These are phyloP conservation scores for Thraustochytrium sp. DNA, from an alignment of 352 stramenopile species.

Conservation along the genomic window DNA sequence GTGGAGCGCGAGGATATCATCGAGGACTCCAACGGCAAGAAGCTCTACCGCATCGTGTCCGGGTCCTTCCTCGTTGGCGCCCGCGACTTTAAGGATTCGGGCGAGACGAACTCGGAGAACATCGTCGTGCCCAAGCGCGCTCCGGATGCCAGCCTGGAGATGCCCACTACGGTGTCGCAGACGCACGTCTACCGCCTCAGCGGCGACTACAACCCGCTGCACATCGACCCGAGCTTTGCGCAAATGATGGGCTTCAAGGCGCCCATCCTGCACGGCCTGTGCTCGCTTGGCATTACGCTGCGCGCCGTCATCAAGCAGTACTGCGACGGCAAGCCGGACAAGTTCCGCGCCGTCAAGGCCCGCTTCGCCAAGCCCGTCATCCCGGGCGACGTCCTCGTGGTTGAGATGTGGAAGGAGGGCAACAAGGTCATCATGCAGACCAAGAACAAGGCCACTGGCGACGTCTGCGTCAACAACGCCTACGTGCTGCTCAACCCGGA, in stretches of 20 bases:
- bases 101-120: slow-evolving; percentile 61
- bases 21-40: slow-evolving; percentile 59
- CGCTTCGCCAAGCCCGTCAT: slow-evolving; percentile 75
- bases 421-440: slow-evolving; percentile 41
- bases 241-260: slow-evolving; percentile 66
- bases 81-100: slow-evolving; percentile 63
- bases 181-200: slow-evolving; percentile 86
- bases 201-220: slow-evolving; percentile 89
- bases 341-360: slow-evolving; percentile 75
- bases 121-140: slow-evolving; percentile 67
- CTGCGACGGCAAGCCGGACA: slow-evolving; percentile 60
- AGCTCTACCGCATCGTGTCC: slow-evolving; percentile 64
- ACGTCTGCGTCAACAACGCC: slow-evolving; percentile 45
- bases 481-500: slow-evolving; percentile 32
- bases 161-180: slow-evolving; percentile 55
- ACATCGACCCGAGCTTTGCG: slow-evolving; percentile 78
- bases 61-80: slow-evolving; percentile 72
- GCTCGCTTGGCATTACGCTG: slow-evolving; percentile 76
- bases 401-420: slow-evolving; percentile 49
- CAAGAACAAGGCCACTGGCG: slow-evolving; percentile 35
- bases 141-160: slow-evolving; percentile 61
- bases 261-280: slow-evolving; percentile 87
- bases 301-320: slow-evolving; percentile 70
- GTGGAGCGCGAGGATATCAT: slow-evolving; percentile 75
- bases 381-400: slow-evolving; percentile 69